Evolutionary conservation across 73 alveolate species (phyloP).

Genomic region (Blepharisma stoltei): DNA sequence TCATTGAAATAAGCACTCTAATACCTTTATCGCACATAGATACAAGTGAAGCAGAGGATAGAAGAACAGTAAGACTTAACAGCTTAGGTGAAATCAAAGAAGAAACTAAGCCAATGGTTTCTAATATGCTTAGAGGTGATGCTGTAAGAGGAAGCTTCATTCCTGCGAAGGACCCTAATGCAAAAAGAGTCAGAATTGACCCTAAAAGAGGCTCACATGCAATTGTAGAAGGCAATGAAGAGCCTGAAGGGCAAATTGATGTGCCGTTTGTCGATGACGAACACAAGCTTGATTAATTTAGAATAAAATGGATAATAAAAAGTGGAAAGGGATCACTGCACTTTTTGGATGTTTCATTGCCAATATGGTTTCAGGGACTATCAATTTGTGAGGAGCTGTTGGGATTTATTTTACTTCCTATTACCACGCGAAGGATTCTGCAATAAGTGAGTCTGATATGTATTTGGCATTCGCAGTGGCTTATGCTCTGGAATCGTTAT

Average conservation of each 20-base stretch:
- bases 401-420: no score
- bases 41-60: neutral
- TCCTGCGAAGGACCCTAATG: constrained; percentile 8
- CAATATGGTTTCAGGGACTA: no score
- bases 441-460: no score
- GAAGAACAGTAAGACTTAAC: neutral
- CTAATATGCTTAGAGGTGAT: neutral
- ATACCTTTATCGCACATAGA: neutral
- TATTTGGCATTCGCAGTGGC: no score
- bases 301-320: no score
- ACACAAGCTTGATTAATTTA: no score
- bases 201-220: neutral
- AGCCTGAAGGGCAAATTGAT: neutral
- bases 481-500: no score
- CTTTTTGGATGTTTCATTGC: no score
- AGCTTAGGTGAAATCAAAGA: neutral
- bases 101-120: neutral
- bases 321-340: no score
- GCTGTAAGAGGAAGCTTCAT: constrained; percentile 12
- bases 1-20: constrained; percentile 8
- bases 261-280: no score
- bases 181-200: neutral
- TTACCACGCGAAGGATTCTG: no score
- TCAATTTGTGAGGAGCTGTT: no score
- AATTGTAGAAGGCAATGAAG: neutral